Evolutionary conservation across 2,329 filamentous ascomycete genomes (phyloP).

Genomic region (Diaporthe nobilis): DNA sequence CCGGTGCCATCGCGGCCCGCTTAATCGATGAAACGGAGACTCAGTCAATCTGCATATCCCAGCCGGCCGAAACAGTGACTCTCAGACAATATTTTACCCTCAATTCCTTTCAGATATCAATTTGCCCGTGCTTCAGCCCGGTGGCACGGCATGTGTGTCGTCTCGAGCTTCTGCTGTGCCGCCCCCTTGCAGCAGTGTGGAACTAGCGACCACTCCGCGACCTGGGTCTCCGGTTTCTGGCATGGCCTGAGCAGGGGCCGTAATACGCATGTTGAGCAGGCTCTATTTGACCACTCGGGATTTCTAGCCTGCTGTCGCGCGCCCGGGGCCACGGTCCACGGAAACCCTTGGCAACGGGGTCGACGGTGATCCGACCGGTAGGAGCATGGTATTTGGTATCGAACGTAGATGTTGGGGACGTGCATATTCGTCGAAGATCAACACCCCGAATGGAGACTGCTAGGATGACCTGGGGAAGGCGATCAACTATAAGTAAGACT

Average conservation of each 20-base stretch:
- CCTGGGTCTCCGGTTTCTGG: neutral
- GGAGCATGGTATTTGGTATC: neutral
- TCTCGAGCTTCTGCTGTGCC: conserved; percentile 21
- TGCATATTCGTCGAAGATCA: neutral
- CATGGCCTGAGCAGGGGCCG: neutral
- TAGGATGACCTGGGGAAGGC: neutral
- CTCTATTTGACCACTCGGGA: neutral
- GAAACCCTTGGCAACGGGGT: conserved; percentile 6
- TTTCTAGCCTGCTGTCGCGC: neutral
- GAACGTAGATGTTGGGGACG: neutral
- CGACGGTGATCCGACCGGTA: neutral
- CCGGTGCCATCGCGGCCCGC: neutral
- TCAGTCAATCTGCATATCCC: neutral
- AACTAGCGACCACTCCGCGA: neutral
- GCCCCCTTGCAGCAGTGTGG: conserved; percentile 26
- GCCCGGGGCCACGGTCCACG: neutral
- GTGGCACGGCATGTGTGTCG: neutral
- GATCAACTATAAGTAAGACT: neutral
- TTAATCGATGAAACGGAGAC: neutral
- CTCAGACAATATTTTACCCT: neutral
- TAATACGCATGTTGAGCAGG: neutral
- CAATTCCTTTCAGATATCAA: neutral
- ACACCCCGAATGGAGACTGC: neutral
- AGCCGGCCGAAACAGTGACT: neutral
- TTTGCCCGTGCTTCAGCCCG: conserved; percentile 2